Conservation (phyloP, 2,329 filamentous ascomycete genomes). For the Epichloe uncinata region DNA sequence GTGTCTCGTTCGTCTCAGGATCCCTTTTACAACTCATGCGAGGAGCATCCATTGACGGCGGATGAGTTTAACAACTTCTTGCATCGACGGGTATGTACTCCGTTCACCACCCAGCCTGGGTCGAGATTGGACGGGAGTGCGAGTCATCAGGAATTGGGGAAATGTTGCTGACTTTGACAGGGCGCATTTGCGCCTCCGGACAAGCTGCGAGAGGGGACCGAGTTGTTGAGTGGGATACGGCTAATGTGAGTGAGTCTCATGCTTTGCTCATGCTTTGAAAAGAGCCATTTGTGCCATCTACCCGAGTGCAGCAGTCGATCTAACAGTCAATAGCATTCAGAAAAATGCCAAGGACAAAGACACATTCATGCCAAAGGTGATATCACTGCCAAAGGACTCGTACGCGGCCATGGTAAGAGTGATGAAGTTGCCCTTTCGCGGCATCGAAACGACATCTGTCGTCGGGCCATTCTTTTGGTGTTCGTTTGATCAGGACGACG, state of each 20-base stretch:
- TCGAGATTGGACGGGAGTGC: background rate
- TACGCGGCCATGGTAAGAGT: constrained; percentile 44
- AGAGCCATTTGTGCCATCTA: background rate
- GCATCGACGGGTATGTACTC: constrained; percentile 29
- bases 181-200: constrained; percentile 37
- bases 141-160: too few species aligned
- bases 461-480: constrained; percentile 54
- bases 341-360: constrained; percentile 41
- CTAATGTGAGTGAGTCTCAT: constrained; percentile 32
- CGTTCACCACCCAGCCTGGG: background rate
- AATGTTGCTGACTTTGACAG: constrained; percentile 17
- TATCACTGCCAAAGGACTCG: constrained; percentile 35
- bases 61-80: constrained; percentile 48
- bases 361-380: constrained; percentile 41
- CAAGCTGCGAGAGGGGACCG: constrained; percentile 28
- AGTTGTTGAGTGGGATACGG: constrained; percentile 36
- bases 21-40: constrained; percentile 31
- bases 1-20: constrained; percentile 28
- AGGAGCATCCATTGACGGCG: constrained; percentile 36
- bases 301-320: background rate
- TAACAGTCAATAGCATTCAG: constrained; percentile 31
- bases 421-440: constrained; percentile 40
- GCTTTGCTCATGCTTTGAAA: too few species aligned
- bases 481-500: constrained; percentile 41
- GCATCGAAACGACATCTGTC: constrained; percentile 43